Percentiles rank a stretch among this genome's conserved stretches.
These are phyloP conservation scores for Leccinellum luteum DNA, from an alignment of 768 basidiomycete species.

Conservation along the genomic window DNA sequence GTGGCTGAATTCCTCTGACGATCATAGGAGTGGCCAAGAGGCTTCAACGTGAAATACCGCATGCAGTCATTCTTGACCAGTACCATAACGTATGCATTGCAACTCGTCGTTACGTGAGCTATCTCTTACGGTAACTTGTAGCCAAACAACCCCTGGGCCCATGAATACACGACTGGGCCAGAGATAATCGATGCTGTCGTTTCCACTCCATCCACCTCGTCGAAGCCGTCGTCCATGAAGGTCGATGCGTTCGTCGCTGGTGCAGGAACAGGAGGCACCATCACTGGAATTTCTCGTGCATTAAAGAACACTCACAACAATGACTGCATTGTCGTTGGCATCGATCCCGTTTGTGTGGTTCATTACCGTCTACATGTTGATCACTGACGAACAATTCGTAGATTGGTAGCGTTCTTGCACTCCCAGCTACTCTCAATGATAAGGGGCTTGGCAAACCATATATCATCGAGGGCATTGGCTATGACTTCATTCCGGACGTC, in stretches of 20 bases:
- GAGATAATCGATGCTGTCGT: conserved; percentile 84
- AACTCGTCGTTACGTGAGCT: neutral
- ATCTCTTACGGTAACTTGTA: conserved; percentile 24
- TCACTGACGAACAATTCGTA: conserved; percentile 30
- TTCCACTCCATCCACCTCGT: conserved; percentile 58
- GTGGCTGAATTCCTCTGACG: conserved; percentile 86
- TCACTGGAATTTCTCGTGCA: conserved; percentile 82
- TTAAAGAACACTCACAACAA: conserved; percentile 78
- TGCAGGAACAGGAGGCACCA: conserved; percentile 93
- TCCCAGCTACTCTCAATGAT: conserved; percentile 62
- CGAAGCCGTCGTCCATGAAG: conserved; percentile 62
- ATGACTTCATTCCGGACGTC: conserved; percentile 89
- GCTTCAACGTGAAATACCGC: conserved; percentile 73
- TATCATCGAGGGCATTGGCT: conserved; percentile 94
- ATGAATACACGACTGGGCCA: conserved; percentile 85
- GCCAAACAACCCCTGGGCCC: conserved; percentile 86
- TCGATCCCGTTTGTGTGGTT: conserved; percentile 74
- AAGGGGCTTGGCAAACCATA: conserved; percentile 51
- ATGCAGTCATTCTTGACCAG: conserved; percentile 91
- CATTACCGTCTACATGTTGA: neutral
- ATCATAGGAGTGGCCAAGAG: conserved; percentile 80
- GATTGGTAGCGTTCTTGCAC: conserved; percentile 87
- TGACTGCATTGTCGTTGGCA: conserved; percentile 71
- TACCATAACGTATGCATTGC: conserved; percentile 63
- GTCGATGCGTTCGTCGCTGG: conserved; percentile 82